A percentile compares a stretch with the other conserved stretches of the same genome.
These are phyloP conservation scores for Debaryomyces psychrophilus DNA, from an alignment of 1,139 yeast species.

Conservation along the genomic window DNA sequence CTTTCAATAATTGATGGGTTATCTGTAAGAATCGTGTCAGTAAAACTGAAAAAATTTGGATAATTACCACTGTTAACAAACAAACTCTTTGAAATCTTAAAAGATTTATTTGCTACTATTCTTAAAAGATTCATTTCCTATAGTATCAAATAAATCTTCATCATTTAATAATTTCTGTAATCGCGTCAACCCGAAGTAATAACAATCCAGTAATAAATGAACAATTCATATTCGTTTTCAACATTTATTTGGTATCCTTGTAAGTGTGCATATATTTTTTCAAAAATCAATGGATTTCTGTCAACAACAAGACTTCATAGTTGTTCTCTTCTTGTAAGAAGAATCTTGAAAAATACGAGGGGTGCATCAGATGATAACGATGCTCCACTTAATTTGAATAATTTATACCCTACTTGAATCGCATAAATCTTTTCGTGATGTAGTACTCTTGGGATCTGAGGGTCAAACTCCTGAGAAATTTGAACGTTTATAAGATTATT, in stretches of 20 bases:
- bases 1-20: slow-evolving; percentile 41
- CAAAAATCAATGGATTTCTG: slow-evolving; percentile 72
- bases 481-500: background rate
- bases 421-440: slow-evolving; percentile 69
- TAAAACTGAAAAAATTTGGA: slow-evolving; percentile 76
- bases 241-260: slow-evolving; percentile 76
- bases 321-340: slow-evolving; percentile 40
- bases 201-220: slow-evolving; percentile 70
- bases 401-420: slow-evolving; percentile 70
- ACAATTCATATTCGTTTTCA: slow-evolving; percentile 60
- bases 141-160: slow-evolving; percentile 59
- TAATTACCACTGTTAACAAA: slow-evolving; percentile 62
- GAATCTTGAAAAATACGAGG: slow-evolving; percentile 57
- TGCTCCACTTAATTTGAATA: slow-evolving; percentile 72
- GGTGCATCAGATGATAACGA: slow-evolving; percentile 82
- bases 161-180: slow-evolving; percentile 53
- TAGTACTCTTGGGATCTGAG: slow-evolving; percentile 57
- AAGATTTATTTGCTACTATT: slow-evolving; percentile 65
- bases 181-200: slow-evolving; percentile 66
- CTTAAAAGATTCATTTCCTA: slow-evolving; percentile 65
- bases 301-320: slow-evolving; percentile 65
- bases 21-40: slow-evolving; percentile 52
- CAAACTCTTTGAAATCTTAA: slow-evolving; percentile 60
- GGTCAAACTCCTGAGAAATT: slow-evolving; percentile 40
- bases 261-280: slow-evolving; percentile 65